phyloP scores from a whole-genome alignment of 345 rosid species.

The Citrus hindsii region DNA sequence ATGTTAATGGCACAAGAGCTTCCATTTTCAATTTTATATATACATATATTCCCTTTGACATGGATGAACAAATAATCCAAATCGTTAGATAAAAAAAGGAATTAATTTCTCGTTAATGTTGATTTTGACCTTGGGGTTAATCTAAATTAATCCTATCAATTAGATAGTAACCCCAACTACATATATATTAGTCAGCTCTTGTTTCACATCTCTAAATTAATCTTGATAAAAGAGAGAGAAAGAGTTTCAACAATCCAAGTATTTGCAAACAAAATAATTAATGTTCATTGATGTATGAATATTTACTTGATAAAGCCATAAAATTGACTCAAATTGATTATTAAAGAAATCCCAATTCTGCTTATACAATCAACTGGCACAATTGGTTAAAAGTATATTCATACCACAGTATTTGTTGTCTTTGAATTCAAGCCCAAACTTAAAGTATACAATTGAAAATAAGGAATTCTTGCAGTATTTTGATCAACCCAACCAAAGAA shows the following conservation, averaged over 20 bases:
- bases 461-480: no score
- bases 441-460: no score
- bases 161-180: not conserved
- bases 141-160: not conserved
- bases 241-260: not conserved
- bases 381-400: not conserved
- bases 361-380: not conserved
- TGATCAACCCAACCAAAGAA: no score
- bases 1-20: slow-evolving; percentile 10
- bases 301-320: no score
- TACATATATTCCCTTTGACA: not conserved
- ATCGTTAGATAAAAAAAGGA: not conserved
- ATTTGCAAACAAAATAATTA: no score
- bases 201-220: not conserved
- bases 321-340: no score
- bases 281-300: not conserved
- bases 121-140: not conserved
- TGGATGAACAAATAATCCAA: not conserved
- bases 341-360: no score
- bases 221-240: not conserved
- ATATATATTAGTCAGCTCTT: not conserved
- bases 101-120: not conserved
- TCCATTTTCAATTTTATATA: not conserved
- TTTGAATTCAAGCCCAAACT: no score
- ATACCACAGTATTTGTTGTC: no score